Percentiles rank a stretch among this genome's conserved stretches.
These are phyloP conservation scores for Cutaneotrichosporon curvatum DNA, from an alignment of 1,284 basidiomycete genomes.

Conservation along the genomic window DNA sequence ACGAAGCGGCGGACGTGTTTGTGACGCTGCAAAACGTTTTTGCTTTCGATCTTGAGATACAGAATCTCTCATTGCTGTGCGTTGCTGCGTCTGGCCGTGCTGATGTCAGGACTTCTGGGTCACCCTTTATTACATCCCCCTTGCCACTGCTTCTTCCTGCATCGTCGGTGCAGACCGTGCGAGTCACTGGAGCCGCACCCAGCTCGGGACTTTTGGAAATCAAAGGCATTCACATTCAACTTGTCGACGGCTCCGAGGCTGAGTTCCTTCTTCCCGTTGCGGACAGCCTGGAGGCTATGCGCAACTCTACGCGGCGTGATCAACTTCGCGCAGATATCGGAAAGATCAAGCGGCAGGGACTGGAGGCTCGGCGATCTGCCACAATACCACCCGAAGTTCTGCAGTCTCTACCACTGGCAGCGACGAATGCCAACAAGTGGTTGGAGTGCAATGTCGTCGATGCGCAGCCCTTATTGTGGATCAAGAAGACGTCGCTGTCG, in stretches of 20 bases:
- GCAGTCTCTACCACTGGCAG: conserved; percentile 3
- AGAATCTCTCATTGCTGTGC: conserved; percentile 72
- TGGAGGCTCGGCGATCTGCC: conserved; percentile 26
- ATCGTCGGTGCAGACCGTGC: conserved; percentile 64
- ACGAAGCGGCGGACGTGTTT: conserved; percentile 72
- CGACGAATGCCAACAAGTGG: conserved; percentile 17
- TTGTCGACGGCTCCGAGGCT: conserved; percentile 62
- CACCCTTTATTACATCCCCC: conserved; percentile 61
- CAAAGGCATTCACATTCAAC: conserved; percentile 68
- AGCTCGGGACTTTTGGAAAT: conserved; percentile 62
- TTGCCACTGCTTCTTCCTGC: conserved; percentile 61
- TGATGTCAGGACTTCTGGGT: conserved; percentile 65
- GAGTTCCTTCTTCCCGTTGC: conserved; percentile 71
- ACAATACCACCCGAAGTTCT: neutral
- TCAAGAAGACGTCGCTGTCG: conserved; percentile 76
- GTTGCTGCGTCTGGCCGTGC: conserved; percentile 12
- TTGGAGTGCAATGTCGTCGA: conserved; percentile 57
- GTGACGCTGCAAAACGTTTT: conserved; percentile 86
- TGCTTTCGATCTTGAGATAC: conserved; percentile 79
- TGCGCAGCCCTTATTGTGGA: conserved; percentile 75
- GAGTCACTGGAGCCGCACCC: conserved; percentile 62
- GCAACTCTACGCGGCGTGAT: no score
- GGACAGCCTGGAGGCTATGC: conserved; percentile 49
- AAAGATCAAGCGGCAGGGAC: conserved; percentile 31
- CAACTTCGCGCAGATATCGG: conserved; percentile 43